A percentile compares a stretch with the other conserved stretches of the same genome.
These are phyloP conservation scores for Porpolomopsis calyptriformis DNA, from an alignment of 768 basidiomycete genomes.

Conservation along the genomic window DNA sequence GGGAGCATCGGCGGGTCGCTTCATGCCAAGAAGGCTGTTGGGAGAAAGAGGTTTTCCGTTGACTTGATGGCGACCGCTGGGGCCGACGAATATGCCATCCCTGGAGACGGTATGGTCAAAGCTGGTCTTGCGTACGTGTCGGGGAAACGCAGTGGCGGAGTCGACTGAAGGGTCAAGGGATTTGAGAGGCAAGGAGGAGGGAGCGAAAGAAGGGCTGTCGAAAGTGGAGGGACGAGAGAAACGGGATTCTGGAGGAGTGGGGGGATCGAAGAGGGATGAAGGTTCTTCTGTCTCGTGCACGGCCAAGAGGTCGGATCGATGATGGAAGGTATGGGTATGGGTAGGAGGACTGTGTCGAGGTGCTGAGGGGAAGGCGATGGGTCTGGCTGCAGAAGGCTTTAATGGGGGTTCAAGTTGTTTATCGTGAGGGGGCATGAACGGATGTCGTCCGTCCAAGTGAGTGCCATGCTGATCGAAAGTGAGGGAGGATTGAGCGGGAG, in stretches of 20 bases:
- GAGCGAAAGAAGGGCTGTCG: slow-evolving; percentile 43
- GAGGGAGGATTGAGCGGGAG: slow-evolving; percentile 39
- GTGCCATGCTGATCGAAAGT: slow-evolving; percentile 38
- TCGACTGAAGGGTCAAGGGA: slow-evolving; percentile 23
- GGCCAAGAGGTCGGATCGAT: slow-evolving; percentile 33
- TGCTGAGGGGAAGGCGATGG: too few relatives aligned
- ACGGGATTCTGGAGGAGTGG: slow-evolving; percentile 19
- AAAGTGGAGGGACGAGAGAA: slow-evolving; percentile 28
- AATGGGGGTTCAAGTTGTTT: slow-evolving; percentile 5
- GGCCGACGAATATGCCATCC: slow-evolving; percentile 46
- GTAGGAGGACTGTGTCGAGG: too few relatives aligned
- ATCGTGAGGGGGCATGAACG: slow-evolving; percentile 22
- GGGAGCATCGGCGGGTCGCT: slow-evolving; percentile 68
- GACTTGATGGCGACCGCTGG: slow-evolving; percentile 67
- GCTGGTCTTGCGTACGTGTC: slow-evolving; percentile 86
- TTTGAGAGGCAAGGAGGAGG: slow-evolving; percentile 65
- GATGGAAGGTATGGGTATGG: not conserved
- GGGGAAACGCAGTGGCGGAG: slow-evolving; percentile 51
- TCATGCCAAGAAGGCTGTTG: slow-evolving; percentile 56
- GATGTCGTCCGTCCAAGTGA: slow-evolving; percentile 30
- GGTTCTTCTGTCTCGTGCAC: slow-evolving; percentile 33
- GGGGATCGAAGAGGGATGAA: slow-evolving; percentile 26
- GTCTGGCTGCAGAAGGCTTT: too few relatives aligned
- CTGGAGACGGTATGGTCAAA: slow-evolving; percentile 85
- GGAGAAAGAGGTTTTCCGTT: slow-evolving; percentile 64